phyloP scores from a whole-genome alignment of 805 yeast genomes.

The Metschnikowia gruessii region DNA sequence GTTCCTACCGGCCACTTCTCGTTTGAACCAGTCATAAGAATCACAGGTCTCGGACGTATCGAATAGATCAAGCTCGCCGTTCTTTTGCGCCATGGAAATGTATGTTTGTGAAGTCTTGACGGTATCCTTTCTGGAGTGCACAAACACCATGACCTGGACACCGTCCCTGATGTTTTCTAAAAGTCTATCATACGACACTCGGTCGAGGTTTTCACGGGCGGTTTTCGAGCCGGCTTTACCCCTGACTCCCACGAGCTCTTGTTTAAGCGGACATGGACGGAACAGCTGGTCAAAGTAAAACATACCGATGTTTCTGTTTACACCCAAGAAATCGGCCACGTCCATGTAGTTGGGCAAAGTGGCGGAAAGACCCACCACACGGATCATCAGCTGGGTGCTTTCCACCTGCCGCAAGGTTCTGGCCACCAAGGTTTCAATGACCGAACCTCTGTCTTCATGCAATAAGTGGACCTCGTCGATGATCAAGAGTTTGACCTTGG shows the following conservation, averaged over 20 bases:
- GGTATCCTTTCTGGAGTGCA: conserved; percentile 93
- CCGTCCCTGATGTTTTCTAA: conserved; percentile 64
- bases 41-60: conserved; percentile 49
- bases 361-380: conserved; percentile 23
- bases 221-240: conserved; percentile 80
- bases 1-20: conserved; percentile 66
- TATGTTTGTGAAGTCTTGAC: conserved; percentile 74
- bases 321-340: conserved; percentile 93
- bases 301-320: conserved; percentile 86
- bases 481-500: conserved; percentile 79
- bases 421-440: conserved; percentile 71
- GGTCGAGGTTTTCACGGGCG: conserved; percentile 70
- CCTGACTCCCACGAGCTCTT: conserved; percentile 79
- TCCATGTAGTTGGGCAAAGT: conserved; percentile 23
- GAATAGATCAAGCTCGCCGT: conserved; percentile 55
- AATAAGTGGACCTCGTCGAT: conserved; percentile 96
- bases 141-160: conserved; percentile 94
- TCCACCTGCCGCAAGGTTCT: conserved; percentile 94
- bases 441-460: conserved; percentile 98
- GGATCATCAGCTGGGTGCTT: conserved; percentile 64
- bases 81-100: conserved; percentile 61
- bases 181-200: conserved; percentile 72
- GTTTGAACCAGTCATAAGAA: conserved; percentile 43
- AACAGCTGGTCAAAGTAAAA: conserved; percentile 91
- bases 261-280: conserved; percentile 91